Conservation (phyloP, 1,284 basidiomycete genomes). For the Heliocybe sulcata region DNA sequence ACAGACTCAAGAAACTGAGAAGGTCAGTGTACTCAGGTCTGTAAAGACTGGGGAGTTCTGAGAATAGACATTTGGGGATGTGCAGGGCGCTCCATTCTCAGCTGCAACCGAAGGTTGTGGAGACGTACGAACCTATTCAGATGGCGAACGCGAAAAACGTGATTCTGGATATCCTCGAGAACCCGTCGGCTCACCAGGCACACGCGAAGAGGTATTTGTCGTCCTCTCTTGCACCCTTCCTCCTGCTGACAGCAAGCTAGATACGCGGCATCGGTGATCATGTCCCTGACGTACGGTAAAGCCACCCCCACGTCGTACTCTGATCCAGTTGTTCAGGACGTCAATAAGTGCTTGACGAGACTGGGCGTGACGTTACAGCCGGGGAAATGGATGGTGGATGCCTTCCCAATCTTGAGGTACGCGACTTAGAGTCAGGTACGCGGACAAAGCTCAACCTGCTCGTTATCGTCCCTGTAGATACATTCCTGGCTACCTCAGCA, state of each 20-base stretch:
- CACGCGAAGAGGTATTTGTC: conserved; percentile 40
- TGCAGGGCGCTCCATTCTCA: conserved; percentile 41
- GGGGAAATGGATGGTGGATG: conserved; percentile 5
- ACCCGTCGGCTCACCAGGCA: conserved; percentile 40
- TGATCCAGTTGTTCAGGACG: conserved; percentile 13
- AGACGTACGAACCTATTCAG: conserved; percentile 39
- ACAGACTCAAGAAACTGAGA: conserved; percentile 17
- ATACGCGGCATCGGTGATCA: conserved; percentile 2
- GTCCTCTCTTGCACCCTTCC: neutral
- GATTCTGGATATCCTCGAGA: conserved; percentile 42
- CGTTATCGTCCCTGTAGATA: conserved; percentile 1
- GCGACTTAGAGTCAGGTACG: too few relatives aligned
- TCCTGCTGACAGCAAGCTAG: neutral
- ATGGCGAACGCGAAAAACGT: conserved; percentile 37
- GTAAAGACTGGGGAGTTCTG: too few relatives aligned
- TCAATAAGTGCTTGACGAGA: conserved; percentile 10
- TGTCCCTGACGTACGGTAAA: conserved; percentile 15
- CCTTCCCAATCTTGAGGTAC: neutral
- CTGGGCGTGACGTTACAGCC: conserved; percentile 13
- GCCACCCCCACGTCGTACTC: conserved; percentile 10
- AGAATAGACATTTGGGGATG: too few relatives aligned
- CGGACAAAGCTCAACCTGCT: too few relatives aligned
- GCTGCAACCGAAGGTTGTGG: conserved; percentile 39
- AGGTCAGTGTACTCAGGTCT: conserved; percentile 12
- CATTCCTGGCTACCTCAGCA: conserved; percentile 13